Percentiles rank a stretch among this genome's conserved stretches.
phyloP scores from a whole-genome alignment of 2,329 filamentous ascomycete genomes.

The Passalora sequoiae region DNA sequence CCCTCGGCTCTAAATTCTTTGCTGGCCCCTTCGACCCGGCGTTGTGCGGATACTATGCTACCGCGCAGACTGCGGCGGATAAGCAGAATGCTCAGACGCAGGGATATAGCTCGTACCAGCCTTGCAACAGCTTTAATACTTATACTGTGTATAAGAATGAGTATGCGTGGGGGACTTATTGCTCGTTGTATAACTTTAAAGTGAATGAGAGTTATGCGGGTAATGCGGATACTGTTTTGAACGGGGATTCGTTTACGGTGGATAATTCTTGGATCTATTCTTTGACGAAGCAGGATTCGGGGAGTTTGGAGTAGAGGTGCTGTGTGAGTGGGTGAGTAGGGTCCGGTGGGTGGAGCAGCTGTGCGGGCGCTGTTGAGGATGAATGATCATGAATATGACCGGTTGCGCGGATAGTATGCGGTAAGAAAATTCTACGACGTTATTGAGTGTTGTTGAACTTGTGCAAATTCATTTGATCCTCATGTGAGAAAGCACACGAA shows the following conservation, averaged over 20 bases:
- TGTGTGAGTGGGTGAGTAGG: too few relatives aligned
- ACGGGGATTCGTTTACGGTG: constrained; percentile 12
- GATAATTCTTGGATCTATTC: constrained; percentile 10
- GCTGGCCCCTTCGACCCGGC: constrained; percentile 25
- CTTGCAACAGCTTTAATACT: constrained; percentile 27
- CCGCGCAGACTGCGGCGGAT: constrained; percentile 22
- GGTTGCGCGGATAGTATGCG: too few relatives aligned
- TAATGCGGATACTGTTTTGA: constrained; percentile 7
- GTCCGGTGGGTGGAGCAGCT: too few relatives aligned
- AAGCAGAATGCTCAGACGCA: constrained; percentile 14
- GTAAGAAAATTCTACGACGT: too few relatives aligned
- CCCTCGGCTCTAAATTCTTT: constrained; percentile 24
- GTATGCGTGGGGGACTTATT: constrained; percentile 25
- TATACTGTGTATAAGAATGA: constrained; percentile 27
- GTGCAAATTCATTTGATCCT: too few relatives aligned
- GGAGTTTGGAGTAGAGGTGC: too few relatives aligned
- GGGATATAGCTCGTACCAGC: constrained; percentile 17
- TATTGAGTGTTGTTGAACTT: too few relatives aligned
- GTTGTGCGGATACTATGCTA: constrained; percentile 26
- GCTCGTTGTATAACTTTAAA: constrained; percentile 21
- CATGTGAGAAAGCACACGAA: too few relatives aligned
- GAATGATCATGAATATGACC: too few relatives aligned
- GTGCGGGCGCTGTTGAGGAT: too few relatives aligned
- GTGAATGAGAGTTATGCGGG: constrained; percentile 16
- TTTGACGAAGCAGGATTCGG: constrained; percentile 1